Evolutionary conservation across 257 asterid genomes (phyloP).

Genomic region (Solanum stenotomum): DNA sequence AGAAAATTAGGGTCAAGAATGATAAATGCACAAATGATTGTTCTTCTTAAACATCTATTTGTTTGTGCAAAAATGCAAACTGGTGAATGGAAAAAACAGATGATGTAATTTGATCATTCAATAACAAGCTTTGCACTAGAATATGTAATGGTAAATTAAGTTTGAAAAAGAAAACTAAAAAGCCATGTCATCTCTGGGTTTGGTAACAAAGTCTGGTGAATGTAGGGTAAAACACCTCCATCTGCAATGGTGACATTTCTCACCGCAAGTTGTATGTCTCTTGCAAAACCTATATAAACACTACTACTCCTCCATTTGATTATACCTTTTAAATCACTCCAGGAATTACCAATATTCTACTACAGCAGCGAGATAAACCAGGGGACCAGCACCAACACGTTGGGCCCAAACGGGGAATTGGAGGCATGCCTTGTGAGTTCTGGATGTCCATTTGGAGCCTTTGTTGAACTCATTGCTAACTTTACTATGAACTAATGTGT

Average conservation of each 20-base stretch:
- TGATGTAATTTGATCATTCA: too few species aligned
- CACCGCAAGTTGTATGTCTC: constrained; percentile 75
- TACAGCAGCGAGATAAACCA: too few species aligned
- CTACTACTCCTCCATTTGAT: too few species aligned
- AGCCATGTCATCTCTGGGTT: too few species aligned
- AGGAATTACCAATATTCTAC: neutral
- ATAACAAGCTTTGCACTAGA: neutral
- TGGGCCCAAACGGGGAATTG: too few species aligned
- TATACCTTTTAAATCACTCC: too few species aligned
- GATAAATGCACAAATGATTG: neutral
- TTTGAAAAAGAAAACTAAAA: too few species aligned
- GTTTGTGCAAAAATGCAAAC: too few species aligned
- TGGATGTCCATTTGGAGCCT: too few species aligned
- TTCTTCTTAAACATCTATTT: neutral
- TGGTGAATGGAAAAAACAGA: too few species aligned
- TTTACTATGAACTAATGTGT: neutral
- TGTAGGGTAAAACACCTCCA: constrained; percentile 83
- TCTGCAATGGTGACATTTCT: constrained; percentile 24
- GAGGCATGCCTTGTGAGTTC: neutral
- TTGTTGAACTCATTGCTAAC: neutral
- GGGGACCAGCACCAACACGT: too few species aligned
- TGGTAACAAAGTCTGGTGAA: constrained; percentile 44
- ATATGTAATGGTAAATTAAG: too few species aligned
- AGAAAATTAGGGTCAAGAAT: neutral
- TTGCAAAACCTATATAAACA: constrained; percentile 41